phyloP scores from a whole-genome alignment of 164 flowering plant species.

The Berberis thunbergii region DNA sequence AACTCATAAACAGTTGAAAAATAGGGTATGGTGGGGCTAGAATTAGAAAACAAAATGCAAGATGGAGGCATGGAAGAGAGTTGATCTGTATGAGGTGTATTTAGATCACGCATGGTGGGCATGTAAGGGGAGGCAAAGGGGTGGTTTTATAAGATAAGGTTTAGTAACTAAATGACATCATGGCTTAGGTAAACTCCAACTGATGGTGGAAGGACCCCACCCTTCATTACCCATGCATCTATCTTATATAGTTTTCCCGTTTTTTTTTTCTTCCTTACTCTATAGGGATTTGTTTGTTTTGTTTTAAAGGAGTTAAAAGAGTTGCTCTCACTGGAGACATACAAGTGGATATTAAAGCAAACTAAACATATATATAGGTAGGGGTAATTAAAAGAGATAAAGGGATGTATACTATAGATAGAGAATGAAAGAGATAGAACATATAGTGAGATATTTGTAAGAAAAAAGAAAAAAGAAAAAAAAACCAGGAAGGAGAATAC shows the following conservation, averaged over 20 bases:
- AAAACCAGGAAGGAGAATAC: too few relatives aligned
- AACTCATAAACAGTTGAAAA: neutral
- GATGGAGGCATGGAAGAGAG: neutral
- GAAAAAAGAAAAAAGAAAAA: too few relatives aligned
- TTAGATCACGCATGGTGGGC: constrained; percentile 7
- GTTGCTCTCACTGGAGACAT: too few relatives aligned
- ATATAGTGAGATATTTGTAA: too few relatives aligned
- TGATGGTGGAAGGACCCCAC: constrained; percentile 10
- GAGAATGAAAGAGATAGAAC: too few relatives aligned
- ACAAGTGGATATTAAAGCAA: too few relatives aligned
- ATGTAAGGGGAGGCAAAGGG: constrained; percentile 6
- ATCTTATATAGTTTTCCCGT: neutral
- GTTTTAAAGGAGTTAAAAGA: too few relatives aligned
- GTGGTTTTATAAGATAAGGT: constrained; percentile 12
- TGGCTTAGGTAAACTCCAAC: constrained; percentile 16
- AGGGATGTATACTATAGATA: too few relatives aligned
- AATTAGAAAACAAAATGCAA: neutral
- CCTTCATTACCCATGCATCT: neutral
- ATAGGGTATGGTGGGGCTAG: constrained; percentile 2
- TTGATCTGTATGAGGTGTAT: neutral
- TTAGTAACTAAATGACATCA: constrained; percentile 21
- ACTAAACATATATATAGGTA: too few relatives aligned
- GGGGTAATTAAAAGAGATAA: too few relatives aligned
- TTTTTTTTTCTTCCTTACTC: neutral
- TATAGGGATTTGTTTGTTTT: too few relatives aligned